Evolutionary conservation across 2,329 filamentous ascomycete species (phyloP).

Genomic region (Dactylonectria estremocensis): DNA sequence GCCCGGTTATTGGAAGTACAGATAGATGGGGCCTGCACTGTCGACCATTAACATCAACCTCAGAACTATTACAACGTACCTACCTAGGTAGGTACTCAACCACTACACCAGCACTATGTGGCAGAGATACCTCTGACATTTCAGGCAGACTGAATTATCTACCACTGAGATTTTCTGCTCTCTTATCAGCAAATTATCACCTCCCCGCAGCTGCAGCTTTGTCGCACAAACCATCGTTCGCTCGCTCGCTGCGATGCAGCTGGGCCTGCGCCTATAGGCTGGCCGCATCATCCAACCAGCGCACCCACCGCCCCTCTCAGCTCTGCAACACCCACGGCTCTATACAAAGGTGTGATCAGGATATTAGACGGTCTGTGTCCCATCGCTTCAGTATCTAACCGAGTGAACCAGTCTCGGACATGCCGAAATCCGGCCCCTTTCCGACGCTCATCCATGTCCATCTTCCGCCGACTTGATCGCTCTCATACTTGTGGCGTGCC

Average conservation of each 20-base stretch:
- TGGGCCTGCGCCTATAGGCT: constrained; percentile 5
- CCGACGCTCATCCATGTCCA: not conserved
- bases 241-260: constrained; percentile 16
- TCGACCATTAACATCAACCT: constrained; percentile 11
- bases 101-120: constrained; percentile 15
- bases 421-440: not conserved
- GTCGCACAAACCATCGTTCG: constrained; percentile 28
- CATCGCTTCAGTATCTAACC: constrained; percentile 39
- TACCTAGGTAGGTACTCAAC: too few species aligned
- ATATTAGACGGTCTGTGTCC: constrained; percentile 35
- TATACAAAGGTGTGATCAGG: constrained; percentile 20
- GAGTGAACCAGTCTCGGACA: constrained; percentile 25
- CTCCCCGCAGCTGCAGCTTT: constrained; percentile 26
- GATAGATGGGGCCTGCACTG: constrained; percentile 25
- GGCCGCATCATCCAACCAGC: not conserved
- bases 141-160: not conserved
- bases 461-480: constrained; percentile 27
- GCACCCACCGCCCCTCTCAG: constrained; percentile 16
- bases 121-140: constrained; percentile 19
- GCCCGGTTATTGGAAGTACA: constrained; percentile 6
- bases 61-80: constrained; percentile 11
- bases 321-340: constrained; percentile 8
- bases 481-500: constrained; percentile 2
- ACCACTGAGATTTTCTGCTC: not conserved
- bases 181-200: constrained; percentile 34